Evolutionary conservation across 768 basidiomycete genomes (phyloP), one percentile per base, ranked within the genome.

Genomic region (Leccinellum albellum): DNA sequence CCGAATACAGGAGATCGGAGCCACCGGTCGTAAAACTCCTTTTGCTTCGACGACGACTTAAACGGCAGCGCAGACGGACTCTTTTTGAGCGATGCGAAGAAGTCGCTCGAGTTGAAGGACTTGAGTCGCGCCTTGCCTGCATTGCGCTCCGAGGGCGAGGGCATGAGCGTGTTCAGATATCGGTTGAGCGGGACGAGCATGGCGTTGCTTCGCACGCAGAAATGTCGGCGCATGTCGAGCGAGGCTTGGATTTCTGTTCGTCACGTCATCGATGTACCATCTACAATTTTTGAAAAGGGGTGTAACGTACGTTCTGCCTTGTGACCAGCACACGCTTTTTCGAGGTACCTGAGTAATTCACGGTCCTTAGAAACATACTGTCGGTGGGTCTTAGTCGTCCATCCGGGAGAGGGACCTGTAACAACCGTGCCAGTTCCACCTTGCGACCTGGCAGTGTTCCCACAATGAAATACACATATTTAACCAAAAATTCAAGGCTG

Each of bases 151-250:
- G 77, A 72, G 6, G 84, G 87, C 20, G 84, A 80, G 56, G 92
- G 91, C 69, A 94, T 91, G 49, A 95, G 80, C 1, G 88, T 87
- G 58, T 90, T 88, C 42, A 98, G 85, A 76, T 98, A 98, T 61
- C 95, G 84, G 63, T 95, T 87, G 5, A 98, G 80, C 0, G 96
- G 96, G 3, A 91, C 87, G 21, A 98, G 82, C 59, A 98, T 79
- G 53, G 87, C 87, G 20, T 88, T 89, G 1, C 96, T 93, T 46
- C 95, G 81, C 40, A 88, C 83, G 53, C 85, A 85, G 69, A 98
- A 93, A 67, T 98, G 93, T 47, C 84, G 78, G 23, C 91, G 85
- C 13, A 96, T 76, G 53, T 74, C 79, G 52, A 84, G 81, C 53
- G 81, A 92, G 28, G 82, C 82, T 40, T 81, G 79, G 8, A 86